These are phyloP conservation scores for Didymella arachidicola DNA, from an alignment of 2,329 filamentous ascomycete genomes.

Conservation along the genomic window DNA sequence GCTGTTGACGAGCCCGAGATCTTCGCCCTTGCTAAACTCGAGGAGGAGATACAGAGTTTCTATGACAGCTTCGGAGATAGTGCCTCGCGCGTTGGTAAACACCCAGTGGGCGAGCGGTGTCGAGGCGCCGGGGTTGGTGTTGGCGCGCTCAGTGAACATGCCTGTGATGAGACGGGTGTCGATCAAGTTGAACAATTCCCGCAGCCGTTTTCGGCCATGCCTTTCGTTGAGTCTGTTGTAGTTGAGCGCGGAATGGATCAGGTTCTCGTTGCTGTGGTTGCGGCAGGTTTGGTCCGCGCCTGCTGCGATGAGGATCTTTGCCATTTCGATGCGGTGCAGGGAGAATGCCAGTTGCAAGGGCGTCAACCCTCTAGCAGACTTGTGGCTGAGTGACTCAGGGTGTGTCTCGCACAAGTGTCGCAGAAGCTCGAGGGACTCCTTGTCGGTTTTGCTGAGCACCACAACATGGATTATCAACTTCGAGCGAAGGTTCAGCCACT, in stretches of 20 bases:
- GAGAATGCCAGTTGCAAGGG: slow-evolving; percentile 73
- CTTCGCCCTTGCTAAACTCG: slow-evolving; percentile 54
- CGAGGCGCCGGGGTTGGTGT: slow-evolving; percentile 60
- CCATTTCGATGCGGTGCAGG: slow-evolving; percentile 62
- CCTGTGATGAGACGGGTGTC: slow-evolving; percentile 64
- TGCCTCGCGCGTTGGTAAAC: neutral
- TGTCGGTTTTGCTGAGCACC: slow-evolving; percentile 43
- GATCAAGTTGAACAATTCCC: slow-evolving; percentile 64
- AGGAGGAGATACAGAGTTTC: slow-evolving; percentile 36
- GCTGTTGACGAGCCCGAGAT: slow-evolving; percentile 67
- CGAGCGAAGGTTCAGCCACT: slow-evolving; percentile 60
- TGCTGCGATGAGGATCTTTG: slow-evolving; percentile 68
- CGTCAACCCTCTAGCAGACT: slow-evolving; percentile 64
- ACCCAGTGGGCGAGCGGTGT: slow-evolving; percentile 67
- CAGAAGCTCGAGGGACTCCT: slow-evolving; percentile 63
- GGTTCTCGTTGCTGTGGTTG: slow-evolving; percentile 68
- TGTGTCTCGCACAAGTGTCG: slow-evolving; percentile 70
- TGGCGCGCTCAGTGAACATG: slow-evolving; percentile 66
- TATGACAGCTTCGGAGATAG: neutral
- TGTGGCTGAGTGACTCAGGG: slow-evolving; percentile 70
- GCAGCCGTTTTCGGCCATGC: slow-evolving; percentile 47
- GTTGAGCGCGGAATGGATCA: slow-evolving; percentile 66
- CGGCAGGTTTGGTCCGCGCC: slow-evolving; percentile 74
- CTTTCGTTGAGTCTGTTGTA: slow-evolving; percentile 29
- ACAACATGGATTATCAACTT: slow-evolving; percentile 70